Conservation (phyloP, 2,329 filamentous ascomycete genomes). For the Mariannaea elegans region DNA sequence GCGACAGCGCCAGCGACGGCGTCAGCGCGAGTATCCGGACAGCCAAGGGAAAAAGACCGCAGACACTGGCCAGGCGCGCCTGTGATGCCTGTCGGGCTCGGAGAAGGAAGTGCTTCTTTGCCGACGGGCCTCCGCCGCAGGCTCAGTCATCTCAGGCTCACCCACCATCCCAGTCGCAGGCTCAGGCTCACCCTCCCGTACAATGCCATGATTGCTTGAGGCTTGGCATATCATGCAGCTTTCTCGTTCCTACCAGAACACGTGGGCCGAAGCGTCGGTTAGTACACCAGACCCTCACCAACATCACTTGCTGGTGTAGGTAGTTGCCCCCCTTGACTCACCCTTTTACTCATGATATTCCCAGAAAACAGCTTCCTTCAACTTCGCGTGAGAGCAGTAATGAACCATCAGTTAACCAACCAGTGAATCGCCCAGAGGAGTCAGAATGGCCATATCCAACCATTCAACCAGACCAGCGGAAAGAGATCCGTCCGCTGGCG, state of each 20-base stretch:
- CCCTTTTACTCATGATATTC: no score
- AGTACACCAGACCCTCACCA: neutral
- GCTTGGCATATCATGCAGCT: slow-evolving; percentile 34
- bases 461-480: slow-evolving; percentile 4
- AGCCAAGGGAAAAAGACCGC: slow-evolving; percentile 1
- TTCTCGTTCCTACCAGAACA: slow-evolving; percentile 35
- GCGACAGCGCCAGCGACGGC: no score
- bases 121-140: slow-evolving; percentile 17
- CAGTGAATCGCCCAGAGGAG: neutral
- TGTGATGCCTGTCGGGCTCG: slow-evolving; percentile 38
- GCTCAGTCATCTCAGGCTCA: slow-evolving; percentile 11
- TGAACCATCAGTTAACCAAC: slow-evolving; percentile 1
- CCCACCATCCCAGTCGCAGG: neutral
- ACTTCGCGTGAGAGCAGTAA: slow-evolving; percentile 14
- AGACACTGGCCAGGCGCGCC: slow-evolving; percentile 32
- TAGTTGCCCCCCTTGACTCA: no score
- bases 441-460: slow-evolving; percentile 13
- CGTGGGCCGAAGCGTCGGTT: slow-evolving; percentile 37
- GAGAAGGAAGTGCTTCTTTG: slow-evolving; percentile 34
- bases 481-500: neutral
- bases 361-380: slow-evolving; percentile 13
- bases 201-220: slow-evolving; percentile 30
- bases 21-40: no score
- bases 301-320: no score
- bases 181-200: neutral